Conservation (phyloP, 331 rosid species). For the Malus hybrid region DNA sequence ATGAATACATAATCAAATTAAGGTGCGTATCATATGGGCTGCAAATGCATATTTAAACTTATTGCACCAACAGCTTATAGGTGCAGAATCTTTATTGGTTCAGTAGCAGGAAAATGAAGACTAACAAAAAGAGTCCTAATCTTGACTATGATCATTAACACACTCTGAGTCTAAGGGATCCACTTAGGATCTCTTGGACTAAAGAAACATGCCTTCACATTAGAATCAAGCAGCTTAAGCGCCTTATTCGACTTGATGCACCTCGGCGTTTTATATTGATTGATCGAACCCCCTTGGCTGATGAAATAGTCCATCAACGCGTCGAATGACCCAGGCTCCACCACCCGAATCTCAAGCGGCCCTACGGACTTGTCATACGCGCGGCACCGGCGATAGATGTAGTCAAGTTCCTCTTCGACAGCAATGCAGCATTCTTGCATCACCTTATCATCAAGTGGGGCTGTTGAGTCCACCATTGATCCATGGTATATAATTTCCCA, state of each 20-base stretch:
- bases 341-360: conserved; percentile 81
- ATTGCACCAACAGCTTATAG: not conserved
- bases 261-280: conserved; percentile 89
- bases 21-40: not conserved
- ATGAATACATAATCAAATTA: not conserved
- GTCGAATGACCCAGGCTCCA: conserved; percentile 69
- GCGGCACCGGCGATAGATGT: conserved; percentile 35
- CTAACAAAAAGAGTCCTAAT: not conserved
- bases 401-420: conserved; percentile 76
- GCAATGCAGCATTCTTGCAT: conserved; percentile 71
- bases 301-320: conserved; percentile 73
- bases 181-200: conserved; percentile 79
- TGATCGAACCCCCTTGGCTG: conserved; percentile 73
- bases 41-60: not conserved
- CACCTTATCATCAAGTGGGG: conserved; percentile 25
- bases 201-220: conserved; percentile 49
- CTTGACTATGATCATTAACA: not conserved
- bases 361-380: conserved; percentile 60
- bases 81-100: not conserved
- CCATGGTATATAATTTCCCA: conserved; percentile 68
- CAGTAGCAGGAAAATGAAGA: not conserved
- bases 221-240: conserved; percentile 59
- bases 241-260: conserved; percentile 64
- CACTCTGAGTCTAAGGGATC: conserved; percentile 18
- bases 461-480: not conserved